Base-by-base conservation (phyloP, 208 protist genomes). In the Trypanosoma vivax region DNA sequence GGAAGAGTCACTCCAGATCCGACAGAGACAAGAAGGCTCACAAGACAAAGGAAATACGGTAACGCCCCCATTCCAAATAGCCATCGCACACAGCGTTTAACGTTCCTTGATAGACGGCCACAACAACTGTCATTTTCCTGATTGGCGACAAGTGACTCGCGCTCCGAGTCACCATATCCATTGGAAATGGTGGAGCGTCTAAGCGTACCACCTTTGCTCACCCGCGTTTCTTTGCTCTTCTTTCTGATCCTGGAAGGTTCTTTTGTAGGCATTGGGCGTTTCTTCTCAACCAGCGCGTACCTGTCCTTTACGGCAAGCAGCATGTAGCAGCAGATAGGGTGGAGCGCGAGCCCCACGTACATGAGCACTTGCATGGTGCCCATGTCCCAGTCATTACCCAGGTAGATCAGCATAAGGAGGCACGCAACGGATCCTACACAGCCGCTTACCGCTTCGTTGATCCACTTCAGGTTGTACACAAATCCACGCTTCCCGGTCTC, bases 401-500 rank as follows among this genome's bases (percentile, higher is more conserved):
- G 40, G 21, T 31, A 2, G 3, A 53, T 3, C 18, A 83, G 60
- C 56, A 84, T 47, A 7, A 74, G 23, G 42, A 82, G 51, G 9
- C 66, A 64, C 1, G 38, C 16, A 4, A 59, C 21, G 41, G 70
- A 82, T 18, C 80, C 80, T 3, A 84, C 65, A n/a, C 69, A 58
- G 37, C 68, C 72, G 50, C 66, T 81, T 9, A 79, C 10, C 4
- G 73, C 77, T 59, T 84, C 72, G 42, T 77, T 60, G 2, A 84
- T 74, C 76, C 80, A 88, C 67, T 88, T 88, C 23, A 69, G 25
- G 46, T 78, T 88, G 59, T 88, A 88, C 24, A 77, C 62, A 37
- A 30, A 28, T 21, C 64, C 66, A 1, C 80, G 68, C 37, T 59
- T 45, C 2, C 72, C 69, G 10, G 45, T 50, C 19, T 56, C 52